Evolutionary conservation across 345 rosid species (phyloP), one percentile per base, ranked within the genome.

Genomic region (sweet orange (Citrus sinensis)): DNA sequence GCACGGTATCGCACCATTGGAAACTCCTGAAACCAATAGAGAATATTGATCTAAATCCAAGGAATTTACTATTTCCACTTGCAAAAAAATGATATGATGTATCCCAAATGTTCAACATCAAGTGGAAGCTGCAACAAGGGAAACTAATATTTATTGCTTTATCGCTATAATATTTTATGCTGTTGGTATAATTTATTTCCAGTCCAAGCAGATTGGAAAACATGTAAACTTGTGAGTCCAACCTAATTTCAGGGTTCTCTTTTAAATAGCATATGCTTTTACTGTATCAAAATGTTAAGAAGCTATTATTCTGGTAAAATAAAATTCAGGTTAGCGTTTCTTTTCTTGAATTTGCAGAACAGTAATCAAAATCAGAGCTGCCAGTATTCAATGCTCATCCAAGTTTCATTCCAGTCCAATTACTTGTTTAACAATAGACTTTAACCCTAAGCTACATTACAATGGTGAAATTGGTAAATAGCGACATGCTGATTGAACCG

Each of bases 1-100:
- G 89, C 84, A 63, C 86, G 94, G 85, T 92, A 92, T 76, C 95
- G 86, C 76, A 95, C 97, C 82, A 61, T 70, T 35, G 99, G 99
- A n/a, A 91, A 76, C 85, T 95, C 98, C 99, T 93, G 82, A 73
- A 58, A 73, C 78, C 39, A 69, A 24, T 14, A 56, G 22, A 42
- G 71, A 63, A 59, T 59, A 19, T 32, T 3, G 55, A 74, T 64
- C 51, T 66, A 60, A 19, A n/a, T n/a, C 67, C 2, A n/a, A 78
- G 39, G 59, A 51, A 67, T 17, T 42, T 14, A 24, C 39, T 67
- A 24, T 58, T 67, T 80, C 76, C 22, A 27, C 34, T 29, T 73
- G 58, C 5, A 17, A 54, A 34, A 5, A 71, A 55, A 67, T 35
- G 6, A 19, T 13, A 64, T 22, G 56, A 42, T 77, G 9, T 42